Conservation (phyloP, 1,139 yeast genomes). For the Hyphopichia fennica region DNA sequence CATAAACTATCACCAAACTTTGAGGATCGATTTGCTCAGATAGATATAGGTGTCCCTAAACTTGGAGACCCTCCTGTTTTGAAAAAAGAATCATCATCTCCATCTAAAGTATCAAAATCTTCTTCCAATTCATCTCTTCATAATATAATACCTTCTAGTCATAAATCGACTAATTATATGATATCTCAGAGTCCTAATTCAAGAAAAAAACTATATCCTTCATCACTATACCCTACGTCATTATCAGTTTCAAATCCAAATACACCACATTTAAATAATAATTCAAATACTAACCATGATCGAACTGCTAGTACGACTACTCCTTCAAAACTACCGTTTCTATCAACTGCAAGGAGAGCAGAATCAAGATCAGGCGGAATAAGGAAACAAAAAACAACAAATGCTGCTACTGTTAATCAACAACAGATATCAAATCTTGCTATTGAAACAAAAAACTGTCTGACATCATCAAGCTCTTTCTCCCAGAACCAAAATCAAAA, state of each 20-base stretch:
- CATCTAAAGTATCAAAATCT: background rate
- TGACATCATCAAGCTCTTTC: background rate
- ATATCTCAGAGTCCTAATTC: constrained; percentile 2
- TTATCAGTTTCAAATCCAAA: too few species aligned
- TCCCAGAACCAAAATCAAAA: background rate
- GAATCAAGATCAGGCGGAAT: constrained; percentile 9
- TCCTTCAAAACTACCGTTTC: constrained; percentile 8
- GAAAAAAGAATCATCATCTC: background rate
- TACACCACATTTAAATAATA: too few species aligned
- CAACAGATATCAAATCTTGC: background rate
- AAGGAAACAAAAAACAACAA: too few species aligned
- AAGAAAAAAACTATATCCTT: constrained; percentile 23
- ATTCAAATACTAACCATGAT: background rate
- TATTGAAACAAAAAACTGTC: background rate
- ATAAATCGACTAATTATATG: background rate
- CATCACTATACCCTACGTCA: constrained; percentile 21
- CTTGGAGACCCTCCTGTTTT: constrained; percentile 2
- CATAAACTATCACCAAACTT: constrained; percentile 12
- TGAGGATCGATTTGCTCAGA: constrained; percentile 29
- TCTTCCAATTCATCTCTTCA: background rate
- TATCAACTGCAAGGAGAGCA: constrained; percentile 23
- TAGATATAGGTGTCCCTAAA: constrained; percentile 15
- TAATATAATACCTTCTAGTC: background rate
- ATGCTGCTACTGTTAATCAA: background rate
- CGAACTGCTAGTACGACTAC: constrained; percentile 2